Evolutionary conservation across 352 stramenopile genomes (phyloP).

Genomic region (Pythium pyrilobum): DNA sequence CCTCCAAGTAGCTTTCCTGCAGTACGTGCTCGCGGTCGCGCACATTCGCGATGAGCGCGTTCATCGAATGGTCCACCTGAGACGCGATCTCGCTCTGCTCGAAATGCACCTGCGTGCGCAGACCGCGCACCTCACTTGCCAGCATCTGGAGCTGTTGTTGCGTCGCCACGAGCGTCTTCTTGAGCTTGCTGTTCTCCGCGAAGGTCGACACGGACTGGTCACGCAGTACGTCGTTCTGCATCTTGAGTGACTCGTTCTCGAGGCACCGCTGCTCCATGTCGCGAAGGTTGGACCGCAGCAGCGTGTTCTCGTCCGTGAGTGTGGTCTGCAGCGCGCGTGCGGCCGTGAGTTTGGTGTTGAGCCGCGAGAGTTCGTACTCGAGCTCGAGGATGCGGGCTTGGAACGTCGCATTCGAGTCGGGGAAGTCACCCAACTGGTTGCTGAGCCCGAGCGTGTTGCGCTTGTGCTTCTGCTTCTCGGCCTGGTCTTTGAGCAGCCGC

Average conservation of each 20-base stretch:
- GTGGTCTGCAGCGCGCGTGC: slow-evolving; percentile 50
- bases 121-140: slow-evolving; percentile 26
- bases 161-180: slow-evolving; percentile 26
- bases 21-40: slow-evolving; percentile 48
- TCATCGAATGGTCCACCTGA: slow-evolving; percentile 39
- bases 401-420: slow-evolving; percentile 36
- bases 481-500: slow-evolving; percentile 42
- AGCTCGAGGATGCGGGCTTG: slow-evolving; percentile 56
- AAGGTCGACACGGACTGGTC: slow-evolving; percentile 42
- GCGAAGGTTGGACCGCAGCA: slow-evolving; percentile 39
- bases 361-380: slow-evolving; percentile 62
- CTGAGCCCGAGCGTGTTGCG: slow-evolving; percentile 15
- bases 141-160: slow-evolving; percentile 30
- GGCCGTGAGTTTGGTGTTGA: slow-evolving; percentile 57
- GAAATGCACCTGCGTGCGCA: slow-evolving; percentile 37
- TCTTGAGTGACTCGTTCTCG: slow-evolving; percentile 41
- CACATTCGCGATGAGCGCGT: slow-evolving; percentile 36
- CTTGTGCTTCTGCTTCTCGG: slow-evolving; percentile 30
- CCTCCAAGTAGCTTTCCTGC: slow-evolving; percentile 56
- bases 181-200: slow-evolving; percentile 39
- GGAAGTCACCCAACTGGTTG: slow-evolving; percentile 21
- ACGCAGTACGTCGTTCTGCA: slow-evolving; percentile 61
- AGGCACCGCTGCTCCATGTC: slow-evolving; percentile 43
- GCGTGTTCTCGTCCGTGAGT: slow-evolving; percentile 68
- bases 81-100: slow-evolving; percentile 28